Evolutionary conservation across 805 yeast genomes (phyloP), one percentile per base, ranked within the genome.

Genomic region (Myxozyma kluyveri): DNA sequence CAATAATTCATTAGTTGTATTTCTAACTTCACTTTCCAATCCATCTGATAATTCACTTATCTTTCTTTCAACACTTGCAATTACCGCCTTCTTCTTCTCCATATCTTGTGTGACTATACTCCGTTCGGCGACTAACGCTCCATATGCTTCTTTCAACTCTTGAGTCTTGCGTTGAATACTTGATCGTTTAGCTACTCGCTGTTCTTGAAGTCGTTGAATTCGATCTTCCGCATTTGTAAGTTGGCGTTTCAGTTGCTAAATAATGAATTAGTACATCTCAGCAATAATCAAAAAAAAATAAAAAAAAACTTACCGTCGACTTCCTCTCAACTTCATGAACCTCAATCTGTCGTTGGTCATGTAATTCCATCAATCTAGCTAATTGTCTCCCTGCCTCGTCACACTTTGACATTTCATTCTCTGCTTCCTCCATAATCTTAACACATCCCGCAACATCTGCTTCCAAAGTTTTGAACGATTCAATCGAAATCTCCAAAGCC

Each of bases 381-480:
- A 72, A 64, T 57, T 73, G 70, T 41, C 67, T 66, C 49, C 66
- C 62, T 32, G 77, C 65, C 56, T 71, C 63, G 49, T 76, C 75
- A 59, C 77, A 71, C 63, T 72, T 69, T 49, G 60, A 62, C 56
- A 74, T 61, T 62, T 81, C 81, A 54, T 70, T 66, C 56, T 75
- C 68, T 45, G 78, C 69, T 61, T 83, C 82, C 54, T 77, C 80
- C 61, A 77, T 61, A 27, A 77, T 71, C 38, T 70, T 68, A 35
- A 70, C 66, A 19, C 78, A 69, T 36, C 71, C 71, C 42, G 66
- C 69, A 31, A 78, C 59, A 33, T 78, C 81, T 49, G 73, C 74
- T 5, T 79, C 73, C 23, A 83, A 69, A 7, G 77, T 70, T 52
- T 73, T 76, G 51, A 86, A 76, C 0, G 88, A 76, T 45, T 82